A percentile compares a stretch with the other conserved stretches of the same genome.
These are phyloP conservation scores for Juglanconis oblonga DNA, from an alignment of 2,329 filamentous ascomycete species.

Conservation along the genomic window DNA sequence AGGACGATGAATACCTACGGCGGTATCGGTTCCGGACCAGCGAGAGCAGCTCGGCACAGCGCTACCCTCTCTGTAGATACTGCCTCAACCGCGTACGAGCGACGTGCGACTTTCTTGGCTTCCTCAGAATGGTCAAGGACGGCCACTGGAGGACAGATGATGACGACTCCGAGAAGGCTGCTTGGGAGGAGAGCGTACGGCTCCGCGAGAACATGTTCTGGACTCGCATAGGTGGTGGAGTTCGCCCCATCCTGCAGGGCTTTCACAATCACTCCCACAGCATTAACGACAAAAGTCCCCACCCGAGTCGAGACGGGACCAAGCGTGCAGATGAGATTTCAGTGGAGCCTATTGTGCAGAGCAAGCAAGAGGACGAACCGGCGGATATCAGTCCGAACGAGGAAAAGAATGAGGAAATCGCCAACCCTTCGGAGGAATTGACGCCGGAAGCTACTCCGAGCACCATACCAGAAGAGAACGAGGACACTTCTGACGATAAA, in stretches of 20 bases:
- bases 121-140: slow-evolving; percentile 86
- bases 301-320: slow-evolving; percentile 22
- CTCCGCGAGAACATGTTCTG: slow-evolving; percentile 96
- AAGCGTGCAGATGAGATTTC: neutral
- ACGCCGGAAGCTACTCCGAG: neutral
- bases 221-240: slow-evolving; percentile 86
- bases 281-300: slow-evolving; percentile 23
- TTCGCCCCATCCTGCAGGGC: slow-evolving; percentile 59
- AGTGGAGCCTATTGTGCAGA: neutral
- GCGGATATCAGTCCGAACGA: neutral
- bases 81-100: slow-evolving; percentile 81
- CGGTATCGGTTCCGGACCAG: slow-evolving; percentile 86
- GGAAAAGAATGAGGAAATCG: slow-evolving; percentile 8
- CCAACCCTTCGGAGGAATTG: slow-evolving; percentile 8
- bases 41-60: slow-evolving; percentile 80
- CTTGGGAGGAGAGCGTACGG: slow-evolving; percentile 92
- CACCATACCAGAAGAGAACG: neutral
- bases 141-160: slow-evolving; percentile 86
- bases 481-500: neutral
- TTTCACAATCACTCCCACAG: slow-evolving; percentile 26
- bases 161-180: slow-evolving; percentile 77
- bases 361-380: neutral
- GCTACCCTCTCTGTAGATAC: slow-evolving; percentile 86
- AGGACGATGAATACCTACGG: slow-evolving; percentile 67
- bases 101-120: slow-evolving; percentile 89